Evolutionary conservation across 768 basidiomycete species (phyloP).

Genomic region (Gyrodon lividus): DNA sequence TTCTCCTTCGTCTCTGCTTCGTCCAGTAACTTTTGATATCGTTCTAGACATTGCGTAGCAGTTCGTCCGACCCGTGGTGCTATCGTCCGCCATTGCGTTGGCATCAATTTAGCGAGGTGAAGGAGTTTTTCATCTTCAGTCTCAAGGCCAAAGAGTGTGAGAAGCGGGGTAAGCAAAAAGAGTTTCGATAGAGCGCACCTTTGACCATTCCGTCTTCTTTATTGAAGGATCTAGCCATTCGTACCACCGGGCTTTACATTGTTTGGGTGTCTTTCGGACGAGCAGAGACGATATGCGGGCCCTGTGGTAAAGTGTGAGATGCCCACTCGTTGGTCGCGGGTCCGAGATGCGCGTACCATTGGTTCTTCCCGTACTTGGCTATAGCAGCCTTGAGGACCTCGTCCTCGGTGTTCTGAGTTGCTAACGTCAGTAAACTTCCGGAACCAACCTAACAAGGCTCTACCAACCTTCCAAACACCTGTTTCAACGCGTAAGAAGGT

Average conservation of each 20-base stretch:
- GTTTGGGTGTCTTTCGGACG: constrained; percentile 98
- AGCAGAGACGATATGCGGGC: constrained; percentile 97
- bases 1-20: constrained; percentile 97
- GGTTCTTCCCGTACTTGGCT: constrained; percentile 95
- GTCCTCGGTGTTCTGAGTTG: constrained; percentile 84
- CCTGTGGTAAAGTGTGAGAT: constrained; percentile 42
- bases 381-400: constrained; percentile 99
- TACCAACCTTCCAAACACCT: constrained; percentile 80
- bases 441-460: not conserved
- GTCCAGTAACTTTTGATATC: constrained; percentile 96
- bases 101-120: constrained; percentile 98
- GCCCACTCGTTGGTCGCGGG: not conserved
- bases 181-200: constrained; percentile 46
- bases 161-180: not conserved
- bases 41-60: constrained; percentile 95
- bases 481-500: constrained; percentile 3
- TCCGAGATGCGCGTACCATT: constrained; percentile 55
- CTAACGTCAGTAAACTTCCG: constrained; percentile 7
- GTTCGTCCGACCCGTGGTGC: constrained; percentile 98
- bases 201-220: constrained; percentile 99
- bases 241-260: constrained; percentile 99
- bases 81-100: constrained; percentile 99
- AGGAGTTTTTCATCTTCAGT: constrained; percentile 98
- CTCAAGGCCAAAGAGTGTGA: constrained; percentile 36
- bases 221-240: constrained; percentile 99